Percentiles rank a stretch among this genome's conserved stretches.
Evolutionary conservation across 139 green algal species (phyloP).

Genomic region (Chlorella sp.): DNA sequence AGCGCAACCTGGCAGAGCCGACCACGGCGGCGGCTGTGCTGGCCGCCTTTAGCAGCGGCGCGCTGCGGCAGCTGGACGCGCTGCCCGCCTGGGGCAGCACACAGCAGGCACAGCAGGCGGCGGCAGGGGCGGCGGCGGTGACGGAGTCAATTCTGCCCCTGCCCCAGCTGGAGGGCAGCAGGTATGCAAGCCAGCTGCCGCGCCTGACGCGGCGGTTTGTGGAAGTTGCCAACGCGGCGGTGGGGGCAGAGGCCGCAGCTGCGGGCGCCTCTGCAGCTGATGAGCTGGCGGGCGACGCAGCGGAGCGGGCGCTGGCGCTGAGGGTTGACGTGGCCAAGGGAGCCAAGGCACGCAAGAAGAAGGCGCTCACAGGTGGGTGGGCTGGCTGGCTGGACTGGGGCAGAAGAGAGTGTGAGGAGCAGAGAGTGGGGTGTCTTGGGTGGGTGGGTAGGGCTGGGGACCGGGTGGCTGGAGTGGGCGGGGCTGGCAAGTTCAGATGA

Average conservation of each 20-base stretch:
- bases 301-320: conserved; percentile 64
- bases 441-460: too few species aligned
- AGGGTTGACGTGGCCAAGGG: conserved; percentile 70
- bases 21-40: conserved; percentile 22
- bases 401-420: background rate
- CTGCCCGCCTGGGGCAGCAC: conserved; percentile 8
- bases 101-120: background rate
- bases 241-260: background rate
- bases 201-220: conserved; percentile 35
- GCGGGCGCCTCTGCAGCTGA: conserved; percentile 47
- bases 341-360: conserved; percentile 87
- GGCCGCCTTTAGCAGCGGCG: conserved; percentile 21
- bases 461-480: background rate
- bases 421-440: background rate
- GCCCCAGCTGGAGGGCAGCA: conserved; percentile 8
- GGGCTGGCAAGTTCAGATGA: background rate
- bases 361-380: conserved; percentile 83
- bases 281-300: conserved; percentile 63
- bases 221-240: background rate
- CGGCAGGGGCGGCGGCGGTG: background rate
- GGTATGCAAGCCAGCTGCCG: conserved; percentile 36
- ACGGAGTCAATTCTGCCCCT: background rate
- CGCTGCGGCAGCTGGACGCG: conserved; percentile 48
- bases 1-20: conserved; percentile 67
- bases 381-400: background rate